A percentile compares a stretch with the other conserved stretches of the same genome.
Conservation (phyloP, 768 basidiomycete genomes). For the Naganishia vaughanmartiniae region DNA sequence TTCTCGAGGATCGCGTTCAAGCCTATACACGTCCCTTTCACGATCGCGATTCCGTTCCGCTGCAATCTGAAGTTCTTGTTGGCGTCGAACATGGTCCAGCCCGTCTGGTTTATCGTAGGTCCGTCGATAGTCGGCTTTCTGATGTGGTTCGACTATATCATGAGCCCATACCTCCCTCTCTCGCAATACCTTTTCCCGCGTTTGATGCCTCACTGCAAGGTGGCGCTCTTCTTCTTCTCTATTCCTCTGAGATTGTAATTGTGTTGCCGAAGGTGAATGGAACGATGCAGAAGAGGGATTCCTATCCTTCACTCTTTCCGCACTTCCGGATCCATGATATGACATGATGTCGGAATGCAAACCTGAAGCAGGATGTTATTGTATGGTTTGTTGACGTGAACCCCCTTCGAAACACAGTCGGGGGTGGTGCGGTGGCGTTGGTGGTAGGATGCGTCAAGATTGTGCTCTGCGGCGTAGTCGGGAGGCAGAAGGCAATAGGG, state of each 20-base stretch:
- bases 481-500: not conserved
- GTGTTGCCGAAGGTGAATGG: not conserved
- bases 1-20: conserved; percentile 13
- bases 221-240: conserved; percentile 5
- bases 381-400: not conserved
- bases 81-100: not conserved
- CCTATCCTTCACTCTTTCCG: not conserved
- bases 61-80: not conserved
- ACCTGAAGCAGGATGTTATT: not conserved
- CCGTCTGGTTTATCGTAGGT: not conserved
- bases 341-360: not conserved
- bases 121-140: conserved; percentile 13
- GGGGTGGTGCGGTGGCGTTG: not conserved
- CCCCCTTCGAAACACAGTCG: conserved; percentile 2
- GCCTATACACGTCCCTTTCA: conserved; percentile 12
- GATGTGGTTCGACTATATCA: not conserved
- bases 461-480: not conserved
- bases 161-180: conserved; percentile 10
- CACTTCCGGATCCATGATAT: conserved; percentile 7
- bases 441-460: not conserved
- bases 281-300: conserved; percentile 3
- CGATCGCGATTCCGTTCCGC: not conserved
- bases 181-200: not conserved
- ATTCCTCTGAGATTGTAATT: not conserved
- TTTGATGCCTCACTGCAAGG: not conserved